Percentiles rank a stretch among this genome's conserved stretches.
Evolutionary conservation across 805 yeast species (phyloP).

Genomic region (Starmerella bombicola): DNA sequence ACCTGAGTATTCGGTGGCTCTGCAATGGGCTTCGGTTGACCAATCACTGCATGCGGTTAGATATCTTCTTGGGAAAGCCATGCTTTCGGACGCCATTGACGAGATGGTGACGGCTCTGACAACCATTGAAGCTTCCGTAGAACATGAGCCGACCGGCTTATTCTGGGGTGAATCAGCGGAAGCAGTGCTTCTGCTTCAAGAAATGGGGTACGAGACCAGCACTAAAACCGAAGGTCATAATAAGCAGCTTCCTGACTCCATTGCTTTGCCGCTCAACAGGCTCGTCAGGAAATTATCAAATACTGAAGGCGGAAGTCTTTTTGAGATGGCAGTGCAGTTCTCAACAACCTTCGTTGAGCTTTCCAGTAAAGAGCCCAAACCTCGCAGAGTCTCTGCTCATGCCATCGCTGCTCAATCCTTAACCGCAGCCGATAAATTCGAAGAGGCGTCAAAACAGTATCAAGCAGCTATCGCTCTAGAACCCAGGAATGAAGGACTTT

Average conservation of each 20-base stretch:
- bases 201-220: constrained; percentile 3
- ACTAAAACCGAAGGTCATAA: neutral
- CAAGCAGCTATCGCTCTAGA: constrained; percentile 64
- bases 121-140: constrained; percentile 30
- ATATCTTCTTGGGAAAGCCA: constrained; percentile 45
- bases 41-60: constrained; percentile 34
- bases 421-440: constrained; percentile 29
- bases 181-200: neutral
- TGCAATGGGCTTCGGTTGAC: constrained; percentile 41
- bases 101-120: constrained; percentile 38
- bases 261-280: neutral
- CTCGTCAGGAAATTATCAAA: neutral
- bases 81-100: constrained; percentile 50
- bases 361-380: constrained; percentile 16
- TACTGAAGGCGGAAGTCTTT: neutral
- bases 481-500: constrained; percentile 52
- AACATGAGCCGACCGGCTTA: neutral
- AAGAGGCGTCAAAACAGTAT: constrained; percentile 42
- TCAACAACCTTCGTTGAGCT: constrained; percentile 8
- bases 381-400: constrained; percentile 32
- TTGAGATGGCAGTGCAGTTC: constrained; percentile 1
- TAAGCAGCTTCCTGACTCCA: neutral
- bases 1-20: constrained; percentile 33
- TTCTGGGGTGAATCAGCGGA: constrained; percentile 10
- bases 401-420: constrained; percentile 60